Base-by-base conservation (phyloP, 2,329 filamentous ascomycete genomes). In the Penicillium fuscoglaucum region DNA sequence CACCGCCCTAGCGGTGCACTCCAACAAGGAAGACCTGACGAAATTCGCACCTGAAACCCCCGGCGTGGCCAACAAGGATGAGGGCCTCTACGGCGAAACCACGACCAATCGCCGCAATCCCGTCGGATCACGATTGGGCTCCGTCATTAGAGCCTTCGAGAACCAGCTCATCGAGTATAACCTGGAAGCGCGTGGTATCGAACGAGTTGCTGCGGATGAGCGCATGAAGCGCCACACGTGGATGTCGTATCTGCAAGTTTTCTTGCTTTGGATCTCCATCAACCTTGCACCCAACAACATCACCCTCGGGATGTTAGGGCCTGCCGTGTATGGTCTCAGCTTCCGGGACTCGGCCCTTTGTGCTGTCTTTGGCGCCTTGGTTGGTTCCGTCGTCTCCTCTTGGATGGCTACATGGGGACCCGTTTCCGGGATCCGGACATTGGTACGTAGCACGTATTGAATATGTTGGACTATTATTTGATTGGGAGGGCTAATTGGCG, bases 221-320 rank as follows among this genome's bases (percentile, higher is more conserved):
- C 81, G 84, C 19, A 81, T 84, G 62, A 78, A 79, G 58, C 78
- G 79, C 48, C 68, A 83, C 51, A 75, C 76, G 19, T 76, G 78
- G 62, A 63, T 83, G n/a, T 81, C 82, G 33, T 84, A 84, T 67
- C 72, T 80, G 39, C 83, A 87, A 68, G 80, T 83, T 24, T 80
- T 79, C 19, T 70, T 85, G 47, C 72, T 88, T 49, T 88, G 85
- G 85, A 80, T 86, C 60, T 84, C 82, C 10, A 81, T 87, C 69
- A 87, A 88, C 65, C 74, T 87, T 10, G 83, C 83, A 2, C 82
- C 85, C 28, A 86, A 87, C 72, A 87, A 87, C 62, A 81, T 87
- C 45, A 86, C 84, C 0, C 76, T 87, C n/a, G 85, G 84, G 0
- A 85, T 87, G 80, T 78, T 87, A 19, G 85, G 85, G 0, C 83